Percentiles rank a stretch among this genome's conserved stretches.
These are phyloP conservation scores for Gorgonomyces haynaldii DNA, from an alignment of 192 early-diverging fungal species.

Conservation along the genomic window DNA sequence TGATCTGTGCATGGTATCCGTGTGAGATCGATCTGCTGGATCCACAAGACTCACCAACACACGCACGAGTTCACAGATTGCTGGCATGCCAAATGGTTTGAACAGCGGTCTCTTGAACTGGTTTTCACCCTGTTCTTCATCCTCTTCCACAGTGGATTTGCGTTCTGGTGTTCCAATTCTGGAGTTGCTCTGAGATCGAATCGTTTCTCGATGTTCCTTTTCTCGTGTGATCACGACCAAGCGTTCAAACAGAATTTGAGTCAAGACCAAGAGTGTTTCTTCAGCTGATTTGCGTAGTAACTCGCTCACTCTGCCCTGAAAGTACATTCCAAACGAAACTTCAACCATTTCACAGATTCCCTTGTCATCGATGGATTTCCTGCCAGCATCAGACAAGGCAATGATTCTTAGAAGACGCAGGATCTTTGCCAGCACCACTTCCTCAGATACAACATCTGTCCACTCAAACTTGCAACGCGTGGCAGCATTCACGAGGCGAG, in stretches of 20 bases:
- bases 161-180: neutral
- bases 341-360: conserved; percentile 96
- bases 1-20: conserved; percentile 79
- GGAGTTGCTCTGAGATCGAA: neutral
- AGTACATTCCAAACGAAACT: conserved; percentile 92
- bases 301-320: conserved; percentile 82
- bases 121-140: neutral
- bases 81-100: conserved; percentile 66
- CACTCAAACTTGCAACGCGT: conserved; percentile 95
- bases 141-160: neutral
- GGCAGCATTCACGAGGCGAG: conserved; percentile 63
- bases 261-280: conserved; percentile 63
- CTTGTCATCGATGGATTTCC: conserved; percentile 74
- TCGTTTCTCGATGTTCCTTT: neutral
- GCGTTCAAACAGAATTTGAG: conserved; percentile 66
- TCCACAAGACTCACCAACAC: conserved; percentile 84
- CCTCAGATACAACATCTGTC: conserved; percentile 85
- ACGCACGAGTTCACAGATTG: conserved; percentile 78
- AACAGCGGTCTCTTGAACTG: conserved; percentile 9
- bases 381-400: conserved; percentile 47
- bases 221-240: conserved; percentile 15
- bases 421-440: conserved; percentile 84
- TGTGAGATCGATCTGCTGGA: conserved; percentile 81
- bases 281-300: conserved; percentile 65
- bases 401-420: conserved; percentile 69